These are phyloP conservation scores for Houttuynia cordata DNA, from an alignment of 164 flowering plant species.

Conservation along the genomic window DNA sequence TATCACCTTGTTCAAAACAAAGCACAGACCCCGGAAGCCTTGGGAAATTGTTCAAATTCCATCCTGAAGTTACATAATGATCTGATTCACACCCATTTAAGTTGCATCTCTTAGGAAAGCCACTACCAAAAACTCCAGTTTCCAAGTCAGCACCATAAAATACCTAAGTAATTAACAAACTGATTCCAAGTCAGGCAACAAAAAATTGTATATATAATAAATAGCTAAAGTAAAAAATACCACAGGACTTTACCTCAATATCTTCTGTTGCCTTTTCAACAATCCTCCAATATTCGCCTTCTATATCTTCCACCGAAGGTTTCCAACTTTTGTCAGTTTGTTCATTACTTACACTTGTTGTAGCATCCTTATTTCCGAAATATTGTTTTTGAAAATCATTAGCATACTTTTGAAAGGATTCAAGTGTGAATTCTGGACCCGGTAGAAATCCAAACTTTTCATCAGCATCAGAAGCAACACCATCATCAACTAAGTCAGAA, in stretches of 20 bases:
- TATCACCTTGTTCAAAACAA: constrained; percentile 57
- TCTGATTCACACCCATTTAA: constrained; percentile 20
- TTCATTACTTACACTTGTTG: constrained; percentile 11
- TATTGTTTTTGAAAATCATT: constrained; percentile 43
- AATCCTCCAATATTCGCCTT: constrained; percentile 94
- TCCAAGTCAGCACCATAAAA: constrained; percentile 89
- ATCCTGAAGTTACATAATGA: constrained; percentile 52
- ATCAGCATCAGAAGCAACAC: constrained; percentile 35
- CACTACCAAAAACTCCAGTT: constrained; percentile 69
- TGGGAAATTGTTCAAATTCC: constrained; percentile 80
- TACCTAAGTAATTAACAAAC: constrained; percentile 28
- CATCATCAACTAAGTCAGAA: constrained; percentile 24
- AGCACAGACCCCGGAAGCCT: constrained; percentile 79
- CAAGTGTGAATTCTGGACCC: constrained; percentile 66
- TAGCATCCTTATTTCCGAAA: constrained; percentile 30
- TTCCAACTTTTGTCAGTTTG: constrained; percentile 18
- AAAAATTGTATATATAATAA: neutral
- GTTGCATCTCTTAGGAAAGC: constrained; percentile 50
- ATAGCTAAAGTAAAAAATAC: neutral
- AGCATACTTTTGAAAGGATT: constrained; percentile 51
- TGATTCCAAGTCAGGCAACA: neutral
- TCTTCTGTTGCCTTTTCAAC: constrained; percentile 75
- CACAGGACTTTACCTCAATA: constrained; percentile 45
- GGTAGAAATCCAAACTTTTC: constrained; percentile 85
- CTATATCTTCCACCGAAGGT: constrained; percentile 68